These are phyloP conservation scores for Phascolomyces articulosus DNA, from an alignment of 371 early-diverging fungal species.

Conservation along the genomic window DNA sequence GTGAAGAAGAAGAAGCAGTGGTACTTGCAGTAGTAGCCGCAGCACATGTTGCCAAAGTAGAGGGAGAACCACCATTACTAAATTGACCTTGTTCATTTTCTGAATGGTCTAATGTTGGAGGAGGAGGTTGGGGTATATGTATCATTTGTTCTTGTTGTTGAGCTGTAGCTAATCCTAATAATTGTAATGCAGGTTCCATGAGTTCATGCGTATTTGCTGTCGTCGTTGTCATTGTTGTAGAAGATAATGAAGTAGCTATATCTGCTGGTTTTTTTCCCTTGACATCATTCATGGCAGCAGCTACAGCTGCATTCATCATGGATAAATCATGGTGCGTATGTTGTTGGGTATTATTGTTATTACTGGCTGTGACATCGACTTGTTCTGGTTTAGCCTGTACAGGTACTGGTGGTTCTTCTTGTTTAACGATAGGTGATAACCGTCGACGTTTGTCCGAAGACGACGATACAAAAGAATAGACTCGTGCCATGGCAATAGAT, in stretches of 20 bases:
- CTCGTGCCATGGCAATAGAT: conserved; percentile 7
- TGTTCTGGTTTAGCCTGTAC: neutral
- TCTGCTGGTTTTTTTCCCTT: neutral
- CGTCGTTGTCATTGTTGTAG: neutral
- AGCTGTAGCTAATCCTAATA: conserved; percentile 12
- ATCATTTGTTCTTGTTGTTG: neutral
- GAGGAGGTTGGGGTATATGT: too few relatives aligned
- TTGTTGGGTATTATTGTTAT: neutral
- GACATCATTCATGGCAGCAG: conserved; percentile 3
- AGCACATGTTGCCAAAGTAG: too few relatives aligned
- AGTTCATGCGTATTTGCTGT: conserved; percentile 10
- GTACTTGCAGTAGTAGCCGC: too few relatives aligned
- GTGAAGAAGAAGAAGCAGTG: too few relatives aligned
- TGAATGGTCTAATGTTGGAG: too few relatives aligned
- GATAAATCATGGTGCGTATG: neutral
- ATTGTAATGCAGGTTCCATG: conserved; percentile 25
- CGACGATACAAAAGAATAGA: conserved; percentile 1
- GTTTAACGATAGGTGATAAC: conserved; percentile 3
- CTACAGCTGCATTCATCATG: conserved; percentile 1
- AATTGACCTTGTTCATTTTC: too few relatives aligned
- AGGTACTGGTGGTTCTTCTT: conserved; percentile 3
- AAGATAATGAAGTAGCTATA: neutral
- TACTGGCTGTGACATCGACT: neutral
- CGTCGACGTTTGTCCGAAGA: conserved; percentile 2
- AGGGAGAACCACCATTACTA: too few relatives aligned